Evolutionary conservation across 495 filamentous ascomycete species (phyloP), one percentile per base, ranked within the genome.

Genomic region (Astrothelium subdiscretum): DNA sequence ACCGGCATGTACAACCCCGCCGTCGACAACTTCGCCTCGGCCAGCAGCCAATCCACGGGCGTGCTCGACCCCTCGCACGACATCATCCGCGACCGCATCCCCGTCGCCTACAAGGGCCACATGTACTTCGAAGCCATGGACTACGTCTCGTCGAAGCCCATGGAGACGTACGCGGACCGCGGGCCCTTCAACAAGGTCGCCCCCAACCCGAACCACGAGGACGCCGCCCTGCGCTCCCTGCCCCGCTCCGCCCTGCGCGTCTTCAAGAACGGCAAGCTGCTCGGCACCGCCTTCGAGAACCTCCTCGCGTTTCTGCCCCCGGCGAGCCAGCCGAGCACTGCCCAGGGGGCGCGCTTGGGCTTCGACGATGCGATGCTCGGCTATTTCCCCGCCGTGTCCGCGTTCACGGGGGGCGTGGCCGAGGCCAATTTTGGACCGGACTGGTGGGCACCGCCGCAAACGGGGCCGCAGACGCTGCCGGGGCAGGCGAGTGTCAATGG

Each of bases 81-180:
- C 72, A 88, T 96, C 61, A 89, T 99, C 59, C 88, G 95, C 63
- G 95, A 97, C 71, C 86, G 95, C 40, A 87, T 96, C 48, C 92
- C 92, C 1, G 95, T 97, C 64, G 84, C 91, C 18, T 96, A 92
- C 74, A 96, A 96, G 75, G 83, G 85, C 58, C 88, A 94, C 71
- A 86, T 91, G 59, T 96, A 92, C 75, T 96, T 96, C 75, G 95
- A 98, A 72, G 87, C 91, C 69, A 91, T 92, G 63, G 95, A 97
- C 69, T 92, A 96, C 70, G 87, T 89, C 65, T 75, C 88, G 1
- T 87, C 87, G 1, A 97, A 97, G 74, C 87, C 94, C 52, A 83
- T 97, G 24, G 92, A 96, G 65, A 87, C 92, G 42, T 79, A 91
- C 31, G 85, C 86, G 79, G 90, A 91, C 66, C 89, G 89, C 6